Evolutionary conservation across 2,329 filamentous ascomycete genomes (phyloP).

Genomic region (Aspergillus carbonarius): DNA sequence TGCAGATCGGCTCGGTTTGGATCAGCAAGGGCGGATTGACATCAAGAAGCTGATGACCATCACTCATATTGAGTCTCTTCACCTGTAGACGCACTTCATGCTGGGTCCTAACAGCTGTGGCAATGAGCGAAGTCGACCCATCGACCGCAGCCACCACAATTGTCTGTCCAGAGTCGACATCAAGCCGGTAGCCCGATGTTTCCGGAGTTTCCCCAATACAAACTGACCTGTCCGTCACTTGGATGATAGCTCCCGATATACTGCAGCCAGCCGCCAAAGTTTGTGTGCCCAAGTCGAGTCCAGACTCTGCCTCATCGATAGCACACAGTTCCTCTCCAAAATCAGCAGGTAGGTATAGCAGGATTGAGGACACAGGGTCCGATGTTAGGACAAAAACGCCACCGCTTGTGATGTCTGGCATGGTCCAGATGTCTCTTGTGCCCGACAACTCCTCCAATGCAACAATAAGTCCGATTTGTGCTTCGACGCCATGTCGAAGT

Average conservation of each 20-base stretch:
- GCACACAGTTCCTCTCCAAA: constrained; percentile 40
- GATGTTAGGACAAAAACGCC: constrained; percentile 44
- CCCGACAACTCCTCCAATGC: constrained; percentile 41
- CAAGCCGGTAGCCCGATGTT: constrained; percentile 21
- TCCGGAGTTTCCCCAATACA: constrained; percentile 29
- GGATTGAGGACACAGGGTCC: constrained; percentile 41
- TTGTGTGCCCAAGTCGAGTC: constrained; percentile 42
- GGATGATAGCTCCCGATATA: constrained; percentile 37
- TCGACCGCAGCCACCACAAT: constrained; percentile 34
- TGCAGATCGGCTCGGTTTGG: constrained; percentile 37
- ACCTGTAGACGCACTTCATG: constrained; percentile 30
- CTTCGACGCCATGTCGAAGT: constrained; percentile 68
- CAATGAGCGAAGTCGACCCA: constrained; percentile 28
- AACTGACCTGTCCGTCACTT: constrained; percentile 43
- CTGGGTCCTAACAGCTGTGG: constrained; percentile 26
- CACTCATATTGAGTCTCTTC: constrained; percentile 21
- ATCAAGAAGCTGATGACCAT: constrained; percentile 21
- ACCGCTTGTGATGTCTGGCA: constrained; percentile 34
- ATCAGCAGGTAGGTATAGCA: constrained; percentile 40
- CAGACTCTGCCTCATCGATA: constrained; percentile 39
- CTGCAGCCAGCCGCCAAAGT: constrained; percentile 47
- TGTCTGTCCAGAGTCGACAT: constrained; percentile 23
- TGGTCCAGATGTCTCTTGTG: constrained; percentile 46
- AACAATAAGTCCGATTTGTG: constrained; percentile 56
- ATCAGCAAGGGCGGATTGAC: constrained; percentile 25